A percentile compares a stretch with the other conserved stretches of the same genome.
These are phyloP conservation scores for Mitragyna speciosa DNA, from an alignment of 257 asterid species.

Conservation along the genomic window DNA sequence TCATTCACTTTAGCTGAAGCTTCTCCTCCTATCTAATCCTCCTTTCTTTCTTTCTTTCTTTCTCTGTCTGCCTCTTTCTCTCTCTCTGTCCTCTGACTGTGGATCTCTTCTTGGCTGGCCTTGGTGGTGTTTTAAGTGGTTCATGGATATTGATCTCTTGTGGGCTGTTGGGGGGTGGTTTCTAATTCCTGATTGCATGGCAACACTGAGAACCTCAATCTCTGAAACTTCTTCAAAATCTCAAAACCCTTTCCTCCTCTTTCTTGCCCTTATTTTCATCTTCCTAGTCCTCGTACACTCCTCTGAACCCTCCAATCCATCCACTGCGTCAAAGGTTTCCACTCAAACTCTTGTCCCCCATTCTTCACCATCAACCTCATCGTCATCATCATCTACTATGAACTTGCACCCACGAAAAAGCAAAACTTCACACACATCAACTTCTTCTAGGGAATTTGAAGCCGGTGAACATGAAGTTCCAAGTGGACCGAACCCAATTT, in stretches of 20 bases:
- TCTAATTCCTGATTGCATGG: slow-evolving; percentile 63
- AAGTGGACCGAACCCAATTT: slow-evolving; percentile 85
- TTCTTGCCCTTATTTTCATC: slow-evolving; percentile 33
- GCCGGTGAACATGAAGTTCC: slow-evolving; percentile 78
- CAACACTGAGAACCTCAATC: slow-evolving; percentile 34
- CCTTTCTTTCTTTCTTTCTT: slow-evolving; percentile 9
- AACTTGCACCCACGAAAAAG: slow-evolving; percentile 14
- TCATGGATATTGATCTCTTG: slow-evolving; percentile 67
- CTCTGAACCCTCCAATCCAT: slow-evolving; percentile 8
- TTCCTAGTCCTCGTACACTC: slow-evolving; percentile 26
- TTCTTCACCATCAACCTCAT: neutral
- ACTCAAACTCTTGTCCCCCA: slow-evolving; percentile 8
- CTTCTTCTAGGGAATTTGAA: slow-evolving; percentile 38
- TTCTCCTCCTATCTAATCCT: slow-evolving; percentile 17
- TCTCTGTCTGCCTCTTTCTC: slow-evolving; percentile 2
- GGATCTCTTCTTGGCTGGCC: neutral
- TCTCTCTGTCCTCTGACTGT: neutral
- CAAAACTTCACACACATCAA: neutral
- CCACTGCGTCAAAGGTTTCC: slow-evolving; percentile 12
- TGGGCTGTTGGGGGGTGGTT: slow-evolving; percentile 56
- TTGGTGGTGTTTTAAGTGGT: slow-evolving; percentile 26
- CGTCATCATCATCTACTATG: neutral
- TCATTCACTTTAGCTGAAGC: slow-evolving; percentile 21
- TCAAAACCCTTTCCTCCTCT: slow-evolving; percentile 20
- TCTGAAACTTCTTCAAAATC: slow-evolving; percentile 23